Conservation (phyloP, 2,329 filamentous ascomycete species). For the Triangularia verruculosa region DNA sequence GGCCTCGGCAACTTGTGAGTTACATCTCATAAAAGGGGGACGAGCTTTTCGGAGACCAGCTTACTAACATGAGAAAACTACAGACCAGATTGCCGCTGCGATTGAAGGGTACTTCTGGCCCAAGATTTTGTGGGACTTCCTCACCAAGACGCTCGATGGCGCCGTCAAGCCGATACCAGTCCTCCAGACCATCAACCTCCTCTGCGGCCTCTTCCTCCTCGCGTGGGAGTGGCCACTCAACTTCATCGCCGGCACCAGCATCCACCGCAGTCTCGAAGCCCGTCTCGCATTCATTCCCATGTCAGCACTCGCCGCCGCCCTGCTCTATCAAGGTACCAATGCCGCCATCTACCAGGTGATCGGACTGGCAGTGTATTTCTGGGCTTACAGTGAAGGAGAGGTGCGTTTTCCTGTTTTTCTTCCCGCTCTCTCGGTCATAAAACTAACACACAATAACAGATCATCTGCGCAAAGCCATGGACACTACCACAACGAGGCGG, state of each 20-base stretch:
- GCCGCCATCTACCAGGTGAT: slow-evolving; percentile 88
- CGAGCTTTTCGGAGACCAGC: background rate
- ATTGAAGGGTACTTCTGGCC: slow-evolving; percentile 95
- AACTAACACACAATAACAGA: slow-evolving; percentile 39
- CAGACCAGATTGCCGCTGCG: slow-evolving; percentile 83
- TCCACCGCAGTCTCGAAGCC: slow-evolving; percentile 86
- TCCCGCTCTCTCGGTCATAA: background rate
- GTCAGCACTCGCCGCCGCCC: slow-evolving; percentile 66
- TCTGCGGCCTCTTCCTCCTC: slow-evolving; percentile 74
- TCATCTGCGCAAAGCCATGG: slow-evolving; percentile 68
- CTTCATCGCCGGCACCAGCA: slow-evolving; percentile 68
- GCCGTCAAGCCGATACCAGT: slow-evolving; percentile 85
- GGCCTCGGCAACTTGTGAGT: slow-evolving; percentile 73
- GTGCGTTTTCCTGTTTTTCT: slow-evolving; percentile 49
- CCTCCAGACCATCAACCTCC: slow-evolving; percentile 83
- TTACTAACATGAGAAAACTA: slow-evolving; percentile 28
- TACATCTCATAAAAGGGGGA: background rate
- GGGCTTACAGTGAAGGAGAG: slow-evolving; percentile 97
- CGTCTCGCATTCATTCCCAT: slow-evolving; percentile 81
- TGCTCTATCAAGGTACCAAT: slow-evolving; percentile 92
- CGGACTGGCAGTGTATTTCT: slow-evolving; percentile 85
- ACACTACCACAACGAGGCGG: slow-evolving; percentile 56
- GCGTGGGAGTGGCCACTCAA: slow-evolving; percentile 89
- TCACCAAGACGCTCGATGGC: slow-evolving; percentile 83
- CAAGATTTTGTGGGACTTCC: slow-evolving; percentile 97